Conservation (phyloP, 1,139 yeast species). For the Maudiozyma humilis region DNA sequence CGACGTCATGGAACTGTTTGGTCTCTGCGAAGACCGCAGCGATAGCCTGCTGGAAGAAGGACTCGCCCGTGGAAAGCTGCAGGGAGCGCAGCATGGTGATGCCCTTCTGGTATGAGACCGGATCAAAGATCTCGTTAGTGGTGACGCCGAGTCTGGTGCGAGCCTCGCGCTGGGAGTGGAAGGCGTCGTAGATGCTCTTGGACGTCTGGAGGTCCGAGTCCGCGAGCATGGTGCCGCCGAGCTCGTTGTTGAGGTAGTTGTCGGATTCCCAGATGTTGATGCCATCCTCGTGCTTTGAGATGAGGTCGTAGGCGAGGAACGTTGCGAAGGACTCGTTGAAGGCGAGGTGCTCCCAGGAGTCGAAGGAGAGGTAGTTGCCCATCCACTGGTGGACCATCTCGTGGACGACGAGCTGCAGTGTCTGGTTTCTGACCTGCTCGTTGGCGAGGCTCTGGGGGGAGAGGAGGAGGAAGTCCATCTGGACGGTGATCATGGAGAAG, state of each 20-base stretch:
- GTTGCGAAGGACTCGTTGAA: slow-evolving; percentile 71
- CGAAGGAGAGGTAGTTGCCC: slow-evolving; percentile 59
- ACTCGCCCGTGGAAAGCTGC: slow-evolving; percentile 38
- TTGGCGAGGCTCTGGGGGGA: slow-evolving; percentile 31
- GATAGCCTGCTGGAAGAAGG: slow-evolving; percentile 33
- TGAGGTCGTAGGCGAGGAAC: slow-evolving; percentile 46
- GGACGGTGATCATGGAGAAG: slow-evolving; percentile 58
- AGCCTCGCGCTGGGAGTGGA: slow-evolving; percentile 24
- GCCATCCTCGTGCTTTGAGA: slow-evolving; percentile 30
- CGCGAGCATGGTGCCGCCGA: slow-evolving; percentile 36
- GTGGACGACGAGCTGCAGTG: slow-evolving; percentile 55
- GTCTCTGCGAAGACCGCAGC: slow-evolving; percentile 36
- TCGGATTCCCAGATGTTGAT: slow-evolving; percentile 21
- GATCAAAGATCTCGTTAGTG: slow-evolving; percentile 43
- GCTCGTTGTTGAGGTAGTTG: slow-evolving; percentile 29
- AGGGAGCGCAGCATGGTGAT: slow-evolving; percentile 51
- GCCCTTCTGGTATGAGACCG: slow-evolving; percentile 57
- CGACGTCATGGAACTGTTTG: slow-evolving; percentile 27
- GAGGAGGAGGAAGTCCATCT: slow-evolving; percentile 44
- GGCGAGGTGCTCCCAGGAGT: slow-evolving; percentile 62
- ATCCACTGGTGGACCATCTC: slow-evolving; percentile 74
- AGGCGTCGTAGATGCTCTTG: slow-evolving; percentile 6
- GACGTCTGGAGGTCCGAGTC: slow-evolving; percentile 31
- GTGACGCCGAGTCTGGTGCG: slow-evolving; percentile 1
- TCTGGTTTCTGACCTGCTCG: slow-evolving; percentile 27